These are phyloP conservation scores for Leptographium radiaticola DNA, from an alignment of 2,329 filamentous ascomycete species.

Conservation along the genomic window DNA sequence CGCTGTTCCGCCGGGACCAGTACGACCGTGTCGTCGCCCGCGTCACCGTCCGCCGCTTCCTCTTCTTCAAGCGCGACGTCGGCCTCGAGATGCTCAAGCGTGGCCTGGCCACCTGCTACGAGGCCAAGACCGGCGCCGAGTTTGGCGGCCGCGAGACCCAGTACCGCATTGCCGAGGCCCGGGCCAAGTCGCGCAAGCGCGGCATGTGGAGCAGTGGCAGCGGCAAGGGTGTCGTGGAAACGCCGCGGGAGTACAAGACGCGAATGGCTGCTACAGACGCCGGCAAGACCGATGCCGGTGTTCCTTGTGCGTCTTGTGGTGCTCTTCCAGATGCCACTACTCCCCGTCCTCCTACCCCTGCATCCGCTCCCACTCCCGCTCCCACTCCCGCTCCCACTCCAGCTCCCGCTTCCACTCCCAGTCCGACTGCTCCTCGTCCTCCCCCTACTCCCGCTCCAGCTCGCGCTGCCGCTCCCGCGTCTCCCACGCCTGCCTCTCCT, in stretches of 20 bases:
- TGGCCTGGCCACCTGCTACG: constrained; percentile 83
- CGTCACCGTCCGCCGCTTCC: constrained; percentile 54
- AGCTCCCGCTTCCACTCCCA: neutral
- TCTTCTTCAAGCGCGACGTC: constrained; percentile 63
- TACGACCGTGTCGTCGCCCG: constrained; percentile 86
- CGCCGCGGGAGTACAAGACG: constrained; percentile 76
- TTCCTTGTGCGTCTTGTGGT: neutral
- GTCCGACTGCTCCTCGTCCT: too few species aligned
- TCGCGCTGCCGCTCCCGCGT: too few species aligned
- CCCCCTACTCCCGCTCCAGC: too few species aligned
- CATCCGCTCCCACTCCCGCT: neutral
- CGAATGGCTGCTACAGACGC: constrained; percentile 25
- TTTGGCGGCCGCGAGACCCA: constrained; percentile 59
- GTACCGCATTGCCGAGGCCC: constrained; percentile 54
- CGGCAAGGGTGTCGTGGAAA: constrained; percentile 50
- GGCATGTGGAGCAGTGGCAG: constrained; percentile 65
- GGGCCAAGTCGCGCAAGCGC: constrained; percentile 48
- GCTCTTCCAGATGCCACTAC: neutral
- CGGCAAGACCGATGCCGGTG: constrained; percentile 1
- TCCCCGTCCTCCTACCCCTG: neutral
- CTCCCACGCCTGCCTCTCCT: too few species aligned
- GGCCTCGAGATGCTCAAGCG: constrained; percentile 78
- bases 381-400: neutral
- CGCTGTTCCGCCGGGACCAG: constrained; percentile 75
- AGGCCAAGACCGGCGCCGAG: constrained; percentile 79